A percentile compares a stretch with the other conserved stretches of the same genome.
phyloP scores from a whole-genome alignment of 345 rosid species.

The Kandelia obovata region DNA sequence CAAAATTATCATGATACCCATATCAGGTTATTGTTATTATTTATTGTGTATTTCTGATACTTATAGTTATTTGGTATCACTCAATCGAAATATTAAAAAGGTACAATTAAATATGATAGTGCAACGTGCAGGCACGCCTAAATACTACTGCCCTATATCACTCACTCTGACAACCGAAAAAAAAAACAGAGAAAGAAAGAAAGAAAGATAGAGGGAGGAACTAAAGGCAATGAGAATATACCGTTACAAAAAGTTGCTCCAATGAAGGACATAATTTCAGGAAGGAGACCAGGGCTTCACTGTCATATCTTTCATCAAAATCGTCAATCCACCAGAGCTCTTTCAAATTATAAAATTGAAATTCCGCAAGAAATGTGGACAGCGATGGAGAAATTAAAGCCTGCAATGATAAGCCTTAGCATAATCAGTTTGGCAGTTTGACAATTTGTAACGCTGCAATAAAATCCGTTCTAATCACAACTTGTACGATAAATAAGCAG shows the following conservation, averaged over 20 bases:
- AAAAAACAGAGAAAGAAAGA: not conserved
- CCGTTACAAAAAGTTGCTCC: slow-evolving; percentile 48
- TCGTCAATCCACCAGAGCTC: slow-evolving; percentile 62
- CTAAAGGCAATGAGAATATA: slow-evolving; percentile 21
- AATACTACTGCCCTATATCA: no score
- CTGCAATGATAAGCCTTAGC: slow-evolving; percentile 24
- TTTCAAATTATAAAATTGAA: slow-evolving; percentile 50
- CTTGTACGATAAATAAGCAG: no score
- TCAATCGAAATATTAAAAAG: no score
- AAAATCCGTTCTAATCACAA: no score
- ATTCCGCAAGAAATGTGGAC: slow-evolving; percentile 36
- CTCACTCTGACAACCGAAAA: not conserved
- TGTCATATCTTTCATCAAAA: slow-evolving; percentile 30
- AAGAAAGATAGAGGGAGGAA: not conserved
- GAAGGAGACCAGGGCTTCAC: slow-evolving; percentile 37
- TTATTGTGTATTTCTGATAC: no score
- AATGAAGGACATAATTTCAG: slow-evolving; percentile 53
- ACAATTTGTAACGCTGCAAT: no score
- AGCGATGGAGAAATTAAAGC: slow-evolving; percentile 43
- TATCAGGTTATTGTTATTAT: no score
- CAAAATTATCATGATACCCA: not conserved
- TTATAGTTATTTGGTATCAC: no score
- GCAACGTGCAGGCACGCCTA: no score
- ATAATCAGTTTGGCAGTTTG: not conserved
- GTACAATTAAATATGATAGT: no score